Conservation (phyloP, 2,329 filamentous ascomycete species). For the Ceratocystis diversiconidia region DNA sequence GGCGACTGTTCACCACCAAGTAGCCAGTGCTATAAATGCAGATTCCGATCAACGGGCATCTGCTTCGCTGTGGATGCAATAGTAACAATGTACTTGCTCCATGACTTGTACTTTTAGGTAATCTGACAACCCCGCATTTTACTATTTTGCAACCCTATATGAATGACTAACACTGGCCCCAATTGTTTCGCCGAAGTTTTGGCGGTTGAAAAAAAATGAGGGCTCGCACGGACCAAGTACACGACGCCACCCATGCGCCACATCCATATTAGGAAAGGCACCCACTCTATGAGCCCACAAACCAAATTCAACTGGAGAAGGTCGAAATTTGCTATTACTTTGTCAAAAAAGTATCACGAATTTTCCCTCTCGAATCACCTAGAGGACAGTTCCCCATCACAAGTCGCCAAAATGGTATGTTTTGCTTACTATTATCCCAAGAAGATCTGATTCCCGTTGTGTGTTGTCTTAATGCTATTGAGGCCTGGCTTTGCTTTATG, state of each 20-base stretch:
- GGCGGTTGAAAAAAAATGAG: conserved; percentile 14
- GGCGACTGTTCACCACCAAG: not conserved
- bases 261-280: conserved; percentile 25
- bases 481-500: conserved; percentile 2
- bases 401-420: conserved; percentile 36
- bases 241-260: conserved; percentile 20
- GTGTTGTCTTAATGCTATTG: not conserved
- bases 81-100: not conserved
- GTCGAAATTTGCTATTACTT: conserved; percentile 28
- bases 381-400: conserved; percentile 31
- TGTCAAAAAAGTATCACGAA: conserved; percentile 21
- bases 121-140: not conserved
- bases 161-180: conserved; percentile 1
- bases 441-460: not conserved
- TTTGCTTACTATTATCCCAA: conserved; percentile 20
- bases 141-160: conserved; percentile 2
- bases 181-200: conserved; percentile 4
- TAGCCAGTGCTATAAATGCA: not conserved
- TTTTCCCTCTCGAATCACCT: conserved; percentile 32
- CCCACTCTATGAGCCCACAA: conserved; percentile 33
- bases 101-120: not conserved
- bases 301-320: conserved; percentile 32
- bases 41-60: too few relatives aligned
- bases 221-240: conserved; percentile 18
- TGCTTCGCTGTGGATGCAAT: not conserved